These are phyloP conservation scores for Lunasporangiospora selenospora DNA, from an alignment of 192 early-diverging fungal genomes.

Conservation along the genomic window DNA sequence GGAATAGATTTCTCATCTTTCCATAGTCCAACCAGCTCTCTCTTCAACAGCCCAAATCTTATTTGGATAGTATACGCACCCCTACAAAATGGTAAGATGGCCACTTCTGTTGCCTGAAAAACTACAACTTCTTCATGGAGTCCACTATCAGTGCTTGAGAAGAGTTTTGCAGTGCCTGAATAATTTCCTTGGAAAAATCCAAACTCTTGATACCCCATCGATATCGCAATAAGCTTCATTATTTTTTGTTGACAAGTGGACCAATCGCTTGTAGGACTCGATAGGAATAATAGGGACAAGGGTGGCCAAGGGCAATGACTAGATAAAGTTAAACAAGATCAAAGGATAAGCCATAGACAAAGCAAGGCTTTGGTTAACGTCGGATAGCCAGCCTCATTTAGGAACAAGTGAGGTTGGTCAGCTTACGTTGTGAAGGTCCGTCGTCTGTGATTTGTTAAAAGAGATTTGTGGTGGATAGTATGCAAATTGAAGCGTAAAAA, in stretches of 20 bases:
- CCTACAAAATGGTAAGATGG: neutral
- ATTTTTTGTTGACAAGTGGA: slow-evolving; percentile 8
- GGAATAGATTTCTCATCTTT: slow-evolving; percentile 8
- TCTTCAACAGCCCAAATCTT: slow-evolving; percentile 5
- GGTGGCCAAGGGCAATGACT: slow-evolving; percentile 9
- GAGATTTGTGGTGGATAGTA: no score
- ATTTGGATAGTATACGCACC: neutral
- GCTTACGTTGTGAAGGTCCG: no score
- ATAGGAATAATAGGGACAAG: slow-evolving; percentile 2
- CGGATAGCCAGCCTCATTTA: neutral
- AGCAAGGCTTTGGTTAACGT: neutral
- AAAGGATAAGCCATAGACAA: neutral
- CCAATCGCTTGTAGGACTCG: slow-evolving; percentile 2
- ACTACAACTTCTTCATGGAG: neutral
- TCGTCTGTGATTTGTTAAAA: no score
- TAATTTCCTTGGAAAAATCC: slow-evolving; percentile 16
- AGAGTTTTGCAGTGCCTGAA: slow-evolving; percentile 13
- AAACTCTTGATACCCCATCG: neutral
- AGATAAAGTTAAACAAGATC: slow-evolving; percentile 14
- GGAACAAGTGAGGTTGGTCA: no score
- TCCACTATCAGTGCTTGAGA: slow-evolving; percentile 7
- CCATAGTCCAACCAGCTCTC: neutral
- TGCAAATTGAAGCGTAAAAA: no score
- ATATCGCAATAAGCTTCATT: slow-evolving; percentile 18
- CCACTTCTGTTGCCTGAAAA: slow-evolving; percentile 2